phyloP scores from a whole-genome alignment of 768 basidiomycete species.

The Hygrophorus pudorinus region DNA sequence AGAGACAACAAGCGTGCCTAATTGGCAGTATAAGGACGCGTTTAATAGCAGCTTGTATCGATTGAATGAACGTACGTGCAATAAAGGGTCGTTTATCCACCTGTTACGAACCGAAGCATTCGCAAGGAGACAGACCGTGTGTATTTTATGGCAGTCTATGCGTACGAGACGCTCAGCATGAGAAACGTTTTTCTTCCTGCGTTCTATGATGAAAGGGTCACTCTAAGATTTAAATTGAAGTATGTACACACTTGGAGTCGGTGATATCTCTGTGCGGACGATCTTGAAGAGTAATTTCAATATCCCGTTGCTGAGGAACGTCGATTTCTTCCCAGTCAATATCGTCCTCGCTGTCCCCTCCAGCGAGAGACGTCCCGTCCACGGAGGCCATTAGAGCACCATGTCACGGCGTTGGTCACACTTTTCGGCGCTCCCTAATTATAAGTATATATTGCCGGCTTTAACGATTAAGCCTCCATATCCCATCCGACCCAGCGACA shows the following conservation, averaged over 20 bases:
- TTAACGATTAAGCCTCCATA: constrained; percentile 43
- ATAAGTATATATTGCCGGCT: not conserved
- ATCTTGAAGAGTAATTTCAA: constrained; percentile 66
- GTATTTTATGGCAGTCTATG: constrained; percentile 81
- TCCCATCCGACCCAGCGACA: constrained; percentile 57
- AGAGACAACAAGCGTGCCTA: constrained; percentile 87
- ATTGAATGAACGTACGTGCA: constrained; percentile 54
- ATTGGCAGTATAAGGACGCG: not conserved
- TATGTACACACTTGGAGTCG: constrained; percentile 35
- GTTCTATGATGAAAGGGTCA: constrained; percentile 5
- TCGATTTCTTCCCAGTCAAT: constrained; percentile 77
- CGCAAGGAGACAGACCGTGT: constrained; percentile 71
- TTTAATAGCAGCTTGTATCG: not conserved
- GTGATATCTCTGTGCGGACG: constrained; percentile 22
- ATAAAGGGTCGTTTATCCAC: constrained; percentile 73
- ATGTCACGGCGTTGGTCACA: no score
- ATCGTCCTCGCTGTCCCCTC: constrained; percentile 48
- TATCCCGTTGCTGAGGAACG: constrained; percentile 40
- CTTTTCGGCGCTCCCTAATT: no score
- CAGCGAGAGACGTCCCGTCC: not conserved
- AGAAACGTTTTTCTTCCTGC: constrained; percentile 39
- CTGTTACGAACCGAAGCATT: constrained; percentile 69
- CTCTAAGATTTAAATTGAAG: constrained; percentile 6
- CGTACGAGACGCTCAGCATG: constrained; percentile 65
- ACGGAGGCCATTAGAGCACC: no score